phyloP scores from a whole-genome alignment of 257 asterid species.

The Fraxinus excelsior region DNA sequence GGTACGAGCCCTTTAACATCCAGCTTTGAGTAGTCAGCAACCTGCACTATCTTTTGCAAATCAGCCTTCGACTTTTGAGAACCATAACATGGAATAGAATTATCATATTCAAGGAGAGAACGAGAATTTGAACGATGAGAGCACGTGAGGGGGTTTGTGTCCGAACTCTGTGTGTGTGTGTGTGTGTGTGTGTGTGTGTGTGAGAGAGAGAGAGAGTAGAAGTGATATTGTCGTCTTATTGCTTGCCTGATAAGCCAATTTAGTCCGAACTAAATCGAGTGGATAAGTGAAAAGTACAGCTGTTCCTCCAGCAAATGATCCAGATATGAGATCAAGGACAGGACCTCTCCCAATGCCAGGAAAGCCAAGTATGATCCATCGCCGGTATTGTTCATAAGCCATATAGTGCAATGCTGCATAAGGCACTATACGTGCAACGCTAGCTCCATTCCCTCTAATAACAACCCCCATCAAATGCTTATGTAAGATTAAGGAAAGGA shows the following conservation, averaged over 20 bases:
- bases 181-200: not conserved
- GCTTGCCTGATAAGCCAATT: conserved; percentile 92
- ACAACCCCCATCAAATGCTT: conserved; percentile 13
- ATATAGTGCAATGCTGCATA: conserved; percentile 95
- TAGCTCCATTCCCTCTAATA: conserved; percentile 94
- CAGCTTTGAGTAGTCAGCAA: conserved; percentile 56
- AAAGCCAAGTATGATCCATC: conserved; percentile 72
- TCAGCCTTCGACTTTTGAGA: conserved; percentile 29
- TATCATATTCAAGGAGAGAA: not conserved
- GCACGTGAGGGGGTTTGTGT: not conserved
- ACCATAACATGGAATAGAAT: not conserved
- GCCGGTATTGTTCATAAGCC: conserved; percentile 91
- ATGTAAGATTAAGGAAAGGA: not conserved
- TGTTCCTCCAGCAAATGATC: conserved; percentile 97
- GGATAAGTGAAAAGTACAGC: conserved; percentile 95
- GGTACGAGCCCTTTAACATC: conserved; percentile 39
- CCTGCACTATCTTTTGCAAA: conserved; percentile 46
- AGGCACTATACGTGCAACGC: conserved; percentile 92
- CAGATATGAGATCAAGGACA: conserved; percentile 85
- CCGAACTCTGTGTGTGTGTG: not conserved
- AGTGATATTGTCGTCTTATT: conserved; percentile 1
- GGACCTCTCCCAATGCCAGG: conserved; percentile 79
- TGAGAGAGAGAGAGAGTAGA: not conserved
- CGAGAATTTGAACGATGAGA: not conserved
- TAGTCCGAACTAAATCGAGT: conserved; percentile 91